Percentiles rank a stretch among this genome's conserved stretches.
These are phyloP conservation scores for Epithele typhae DNA, from an alignment of 768 basidiomycete species.

Conservation along the genomic window DNA sequence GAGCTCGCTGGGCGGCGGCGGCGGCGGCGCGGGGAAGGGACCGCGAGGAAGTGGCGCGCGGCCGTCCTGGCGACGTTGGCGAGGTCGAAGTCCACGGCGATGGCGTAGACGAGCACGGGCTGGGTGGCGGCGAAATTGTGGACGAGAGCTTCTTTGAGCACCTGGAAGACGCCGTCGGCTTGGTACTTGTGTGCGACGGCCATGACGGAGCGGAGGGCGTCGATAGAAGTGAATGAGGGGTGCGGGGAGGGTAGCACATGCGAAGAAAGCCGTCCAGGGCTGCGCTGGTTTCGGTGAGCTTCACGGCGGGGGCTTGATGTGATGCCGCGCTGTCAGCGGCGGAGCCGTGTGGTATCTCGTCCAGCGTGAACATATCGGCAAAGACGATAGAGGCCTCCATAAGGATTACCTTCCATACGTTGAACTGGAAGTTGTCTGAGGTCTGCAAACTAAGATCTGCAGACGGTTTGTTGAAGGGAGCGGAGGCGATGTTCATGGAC, in stretches of 20 bases:
- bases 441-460: conserved; percentile 16
- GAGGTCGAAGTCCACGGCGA: too few relatives aligned
- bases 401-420: conserved; percentile 12
- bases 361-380: conserved; percentile 19
- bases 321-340: conserved; percentile 8
- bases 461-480: conserved; percentile 15
- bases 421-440: conserved; percentile 16
- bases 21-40: too few relatives aligned
- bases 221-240: neutral
- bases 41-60: too few relatives aligned
- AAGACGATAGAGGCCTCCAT: conserved; percentile 15
- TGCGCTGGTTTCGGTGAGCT: conserved; percentile 12
- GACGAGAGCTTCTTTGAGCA: too few relatives aligned
- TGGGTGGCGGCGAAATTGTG: too few relatives aligned
- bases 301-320: conserved; percentile 12
- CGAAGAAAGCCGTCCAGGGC: conserved; percentile 13
- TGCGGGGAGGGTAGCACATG: conserved; percentile 12
- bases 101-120: too few relatives aligned
- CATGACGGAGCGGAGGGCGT: conserved; percentile 4
- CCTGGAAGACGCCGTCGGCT: too few relatives aligned
- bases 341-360: conserved; percentile 9
- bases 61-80: too few relatives aligned
- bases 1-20: too few relatives aligned
- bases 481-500: too few relatives aligned
- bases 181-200: conserved; percentile 9